Percentiles rank a stretch among this genome's conserved stretches.
Conservation (phyloP, 2,329 filamentous ascomycete genomes). For the Trichoderma guizhouense region DNA sequence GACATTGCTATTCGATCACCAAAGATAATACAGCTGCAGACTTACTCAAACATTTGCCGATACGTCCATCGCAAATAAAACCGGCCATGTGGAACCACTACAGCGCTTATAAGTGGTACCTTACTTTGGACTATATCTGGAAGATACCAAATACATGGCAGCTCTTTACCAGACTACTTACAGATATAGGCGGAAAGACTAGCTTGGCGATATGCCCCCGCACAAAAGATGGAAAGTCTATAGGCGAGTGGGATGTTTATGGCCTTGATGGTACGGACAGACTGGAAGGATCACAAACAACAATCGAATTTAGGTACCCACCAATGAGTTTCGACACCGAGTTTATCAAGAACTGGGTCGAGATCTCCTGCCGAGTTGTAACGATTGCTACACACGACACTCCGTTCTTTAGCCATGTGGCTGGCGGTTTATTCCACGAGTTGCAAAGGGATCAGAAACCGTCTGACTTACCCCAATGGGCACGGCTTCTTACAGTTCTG, state of each 20-base stretch:
- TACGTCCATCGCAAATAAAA: not conserved
- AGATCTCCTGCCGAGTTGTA: slow-evolving; percentile 21
- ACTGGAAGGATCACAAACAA: slow-evolving; percentile 17
- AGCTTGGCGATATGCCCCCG: not conserved
- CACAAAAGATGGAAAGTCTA: not conserved
- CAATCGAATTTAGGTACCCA: slow-evolving; percentile 27
- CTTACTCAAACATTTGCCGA: not conserved
- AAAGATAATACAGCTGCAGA: not conserved
- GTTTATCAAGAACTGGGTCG: slow-evolving; percentile 25
- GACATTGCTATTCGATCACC: not conserved
- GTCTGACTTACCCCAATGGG: not conserved
- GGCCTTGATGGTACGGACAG: not conserved
- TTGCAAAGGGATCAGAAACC: not conserved
- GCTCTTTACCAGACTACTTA: not conserved
- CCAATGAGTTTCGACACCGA: slow-evolving; percentile 27
- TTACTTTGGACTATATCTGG: not conserved
- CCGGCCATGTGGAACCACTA: not conserved
- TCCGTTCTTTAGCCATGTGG: slow-evolving; percentile 5
- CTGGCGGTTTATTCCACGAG: not conserved
- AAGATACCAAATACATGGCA: not conserved
- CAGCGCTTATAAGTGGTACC: not conserved
- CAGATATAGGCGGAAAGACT: not conserved
- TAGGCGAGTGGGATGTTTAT: not conserved
- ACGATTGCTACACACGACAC: slow-evolving; percentile 19
- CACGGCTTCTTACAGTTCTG: slow-evolving; percentile 17